Percentiles rank a stretch among this genome's conserved stretches.
Conservation (phyloP, 2,329 filamentous ascomycete genomes). For the Cladosporium halotolerans region DNA sequence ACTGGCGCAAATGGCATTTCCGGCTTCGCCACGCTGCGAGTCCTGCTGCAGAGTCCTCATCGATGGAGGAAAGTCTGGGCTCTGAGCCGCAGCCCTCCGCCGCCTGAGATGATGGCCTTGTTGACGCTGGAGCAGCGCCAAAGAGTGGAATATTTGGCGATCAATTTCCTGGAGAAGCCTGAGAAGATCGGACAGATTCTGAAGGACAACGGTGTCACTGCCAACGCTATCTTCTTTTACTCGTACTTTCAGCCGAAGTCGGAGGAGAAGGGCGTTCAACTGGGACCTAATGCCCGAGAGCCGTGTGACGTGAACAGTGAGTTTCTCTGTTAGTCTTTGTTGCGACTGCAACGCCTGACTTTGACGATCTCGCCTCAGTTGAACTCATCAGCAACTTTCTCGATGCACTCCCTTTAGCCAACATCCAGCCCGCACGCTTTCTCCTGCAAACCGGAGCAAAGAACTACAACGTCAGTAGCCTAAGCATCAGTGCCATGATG, state of each 20-base stretch:
- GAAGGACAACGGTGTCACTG: slow-evolving; percentile 29
- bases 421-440: slow-evolving; percentile 42
- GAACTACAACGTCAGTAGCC: slow-evolving; percentile 38
- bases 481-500: neutral
- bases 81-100: slow-evolving; percentile 42
- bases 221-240: slow-evolving; percentile 48
- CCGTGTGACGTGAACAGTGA: slow-evolving; percentile 44
- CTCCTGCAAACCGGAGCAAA: slow-evolving; percentile 49
- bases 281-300: slow-evolving; percentile 48
- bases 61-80: slow-evolving; percentile 50
- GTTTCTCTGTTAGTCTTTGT: slow-evolving; percentile 21
- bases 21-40: slow-evolving; percentile 46
- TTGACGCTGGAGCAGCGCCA: slow-evolving; percentile 26
- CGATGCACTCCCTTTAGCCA: slow-evolving; percentile 36
- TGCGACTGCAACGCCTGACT: slow-evolving; percentile 3
- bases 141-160: slow-evolving; percentile 26
- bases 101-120: slow-evolving; percentile 32
- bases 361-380: slow-evolving; percentile 42
- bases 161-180: slow-evolving; percentile 33
- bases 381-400: slow-evolving; percentile 46
- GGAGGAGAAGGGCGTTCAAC: slow-evolving; percentile 33
- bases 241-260: slow-evolving; percentile 47
- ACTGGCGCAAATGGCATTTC: slow-evolving; percentile 52
- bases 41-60: slow-evolving; percentile 40
- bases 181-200: slow-evolving; percentile 33